These are phyloP conservation scores for Acanthamoeba divionensis DNA, from an alignment of 208 protist species.

Conservation along the genomic window DNA sequence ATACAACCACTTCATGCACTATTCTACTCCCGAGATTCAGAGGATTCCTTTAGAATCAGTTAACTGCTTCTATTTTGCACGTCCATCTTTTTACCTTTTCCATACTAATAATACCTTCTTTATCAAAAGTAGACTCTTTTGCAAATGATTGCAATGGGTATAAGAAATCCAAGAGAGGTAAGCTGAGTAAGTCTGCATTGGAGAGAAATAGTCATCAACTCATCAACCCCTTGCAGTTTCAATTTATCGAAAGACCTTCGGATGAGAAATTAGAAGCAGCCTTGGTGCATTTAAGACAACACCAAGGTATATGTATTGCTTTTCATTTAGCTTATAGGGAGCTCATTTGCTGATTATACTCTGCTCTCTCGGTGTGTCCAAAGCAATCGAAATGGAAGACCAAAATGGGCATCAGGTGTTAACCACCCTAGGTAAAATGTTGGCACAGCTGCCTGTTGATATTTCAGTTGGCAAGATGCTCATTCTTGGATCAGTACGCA, in stretches of 20 bases:
- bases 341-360: too few relatives aligned
- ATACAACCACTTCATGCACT: conserved; percentile 38
- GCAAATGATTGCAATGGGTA: conserved; percentile 43
- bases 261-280: conserved; percentile 30
- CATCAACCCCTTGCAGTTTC: neutral
- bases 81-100: too few relatives aligned
- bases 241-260: conserved; percentile 39
- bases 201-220: neutral
- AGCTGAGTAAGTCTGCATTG: neutral
- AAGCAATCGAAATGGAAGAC: too few relatives aligned
- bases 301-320: neutral
- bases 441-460: conserved; percentile 61
- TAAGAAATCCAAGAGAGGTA: neutral
- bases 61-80: too few relatives aligned
- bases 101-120: too few relatives aligned
- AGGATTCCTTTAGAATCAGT: conserved; percentile 55
- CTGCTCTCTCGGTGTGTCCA: too few relatives aligned
- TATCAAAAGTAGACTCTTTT: conserved; percentile 1
- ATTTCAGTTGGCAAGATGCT: conserved; percentile 62
- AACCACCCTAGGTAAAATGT: conserved; percentile 48
- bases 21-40: conserved; percentile 58
- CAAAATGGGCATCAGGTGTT: too few relatives aligned
- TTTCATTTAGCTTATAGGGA: too few relatives aligned
- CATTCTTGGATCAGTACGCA: conserved; percentile 45
- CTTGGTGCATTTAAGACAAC: conserved; percentile 16